A percentile compares a stretch with the other conserved stretches of the same genome.
Conservation (phyloP, 2,329 filamentous ascomycete species). For the Biscogniauxia mediterranea region DNA sequence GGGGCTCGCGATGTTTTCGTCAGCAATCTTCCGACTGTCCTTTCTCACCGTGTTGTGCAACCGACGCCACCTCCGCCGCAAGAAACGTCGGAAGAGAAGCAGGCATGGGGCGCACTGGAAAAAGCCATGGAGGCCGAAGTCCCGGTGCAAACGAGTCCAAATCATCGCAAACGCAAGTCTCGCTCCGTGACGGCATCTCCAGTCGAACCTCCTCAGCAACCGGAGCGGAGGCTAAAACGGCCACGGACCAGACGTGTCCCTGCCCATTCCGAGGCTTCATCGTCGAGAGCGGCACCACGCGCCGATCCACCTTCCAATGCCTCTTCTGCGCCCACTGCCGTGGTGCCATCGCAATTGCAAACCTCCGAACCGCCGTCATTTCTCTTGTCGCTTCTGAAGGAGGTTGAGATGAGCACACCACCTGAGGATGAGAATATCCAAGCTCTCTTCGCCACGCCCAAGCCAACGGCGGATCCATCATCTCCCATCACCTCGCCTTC, state of each 20-base stretch:
- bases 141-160: constrained; percentile 40
- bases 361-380: constrained; percentile 65
- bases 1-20: constrained; percentile 73
- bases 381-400: constrained; percentile 80
- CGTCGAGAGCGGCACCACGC: constrained; percentile 30
- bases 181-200: constrained; percentile 71
- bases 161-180: constrained; percentile 70
- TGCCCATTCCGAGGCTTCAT: constrained; percentile 47
- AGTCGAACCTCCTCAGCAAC: constrained; percentile 64
- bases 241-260: constrained; percentile 73
- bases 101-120: constrained; percentile 89
- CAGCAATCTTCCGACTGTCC: constrained; percentile 53
- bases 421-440: constrained; percentile 56
- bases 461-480: constrained; percentile 39
- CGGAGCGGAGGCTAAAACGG: constrained; percentile 81
- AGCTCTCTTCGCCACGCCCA: constrained; percentile 37
- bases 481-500: constrained; percentile 68
- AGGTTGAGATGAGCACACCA: constrained; percentile 69
- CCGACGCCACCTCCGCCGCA: constrained; percentile 52
- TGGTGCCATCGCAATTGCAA: constrained; percentile 28
- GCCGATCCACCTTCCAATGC: constrained; percentile 8
- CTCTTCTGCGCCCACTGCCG: not conserved
- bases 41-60: constrained; percentile 61
- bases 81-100: constrained; percentile 76
- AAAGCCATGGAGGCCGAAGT: constrained; percentile 71